Evolutionary conservation across 495 filamentous ascomycete species (phyloP).

Genomic region (Penicillium simplicissimum): DNA sequence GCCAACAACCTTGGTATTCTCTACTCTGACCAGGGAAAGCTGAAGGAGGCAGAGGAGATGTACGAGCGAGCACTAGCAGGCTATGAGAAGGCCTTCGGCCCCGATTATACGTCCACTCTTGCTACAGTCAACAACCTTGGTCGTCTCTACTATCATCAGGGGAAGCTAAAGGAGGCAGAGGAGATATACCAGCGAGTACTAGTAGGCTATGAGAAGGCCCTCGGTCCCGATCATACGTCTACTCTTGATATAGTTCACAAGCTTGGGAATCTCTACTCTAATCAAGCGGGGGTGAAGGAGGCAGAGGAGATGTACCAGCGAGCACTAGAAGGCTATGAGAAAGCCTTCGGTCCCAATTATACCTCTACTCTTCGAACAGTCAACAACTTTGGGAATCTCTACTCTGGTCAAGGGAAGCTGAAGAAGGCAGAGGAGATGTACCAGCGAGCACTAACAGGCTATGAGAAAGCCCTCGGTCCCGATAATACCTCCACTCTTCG

Average conservation of each 20-base stretch:
- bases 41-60: constrained; percentile 38
- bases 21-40: constrained; percentile 35
- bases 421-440: constrained; percentile 38
- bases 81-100: constrained; percentile 37
- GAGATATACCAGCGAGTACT: constrained; percentile 35
- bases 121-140: constrained; percentile 38
- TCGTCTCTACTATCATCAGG: constrained; percentile 28
- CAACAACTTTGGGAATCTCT: constrained; percentile 32
- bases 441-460: constrained; percentile 36
- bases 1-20: constrained; percentile 38
- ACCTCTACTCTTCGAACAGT: constrained; percentile 29
- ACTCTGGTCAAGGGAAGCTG: constrained; percentile 28
- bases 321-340: constrained; percentile 37
- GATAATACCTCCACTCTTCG: constrained; percentile 35
- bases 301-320: constrained; percentile 37
- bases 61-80: constrained; percentile 30
- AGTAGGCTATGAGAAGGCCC: constrained; percentile 34
- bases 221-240: constrained; percentile 23
- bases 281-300: constrained; percentile 31
- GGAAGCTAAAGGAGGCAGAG: constrained; percentile 38
- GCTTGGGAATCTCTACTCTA: constrained; percentile 28
- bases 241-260: constrained; percentile 14
- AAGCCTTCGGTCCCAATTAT: constrained; percentile 35
- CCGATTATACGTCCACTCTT: constrained; percentile 36
- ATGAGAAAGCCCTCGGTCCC: constrained; percentile 29